Percentiles rank a stretch among this genome's conserved stretches.
These are phyloP conservation scores for Taiwanofungus camphoratus DNA, from an alignment of 1,284 basidiomycete genomes.

Conservation along the genomic window DNA sequence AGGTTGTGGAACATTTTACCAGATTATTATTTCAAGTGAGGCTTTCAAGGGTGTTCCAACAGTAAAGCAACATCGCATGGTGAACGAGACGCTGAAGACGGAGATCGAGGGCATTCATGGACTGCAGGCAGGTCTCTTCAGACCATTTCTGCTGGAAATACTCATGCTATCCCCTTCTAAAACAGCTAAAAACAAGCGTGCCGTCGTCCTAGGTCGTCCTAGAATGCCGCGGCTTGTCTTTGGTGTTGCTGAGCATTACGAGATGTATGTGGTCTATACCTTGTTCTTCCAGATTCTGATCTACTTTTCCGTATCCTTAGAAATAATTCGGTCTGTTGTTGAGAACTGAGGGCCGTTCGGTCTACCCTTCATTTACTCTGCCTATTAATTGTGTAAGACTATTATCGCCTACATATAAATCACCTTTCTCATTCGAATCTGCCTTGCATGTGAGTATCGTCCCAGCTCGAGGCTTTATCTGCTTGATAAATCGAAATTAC, in stretches of 20 bases:
- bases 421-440: too few relatives aligned
- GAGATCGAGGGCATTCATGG: slow-evolving; percentile 94
- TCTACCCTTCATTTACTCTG: too few relatives aligned
- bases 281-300: too few relatives aligned
- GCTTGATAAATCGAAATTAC: too few relatives aligned
- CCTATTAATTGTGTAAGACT: too few relatives aligned
- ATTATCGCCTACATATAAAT: too few relatives aligned
- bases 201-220: background rate
- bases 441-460: too few relatives aligned
- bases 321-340: too few relatives aligned
- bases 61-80: slow-evolving; percentile 92
- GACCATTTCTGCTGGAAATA: background rate
- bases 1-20: slow-evolving; percentile 95
- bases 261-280: too few relatives aligned
- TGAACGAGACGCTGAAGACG: slow-evolving; percentile 83
- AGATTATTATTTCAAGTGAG: slow-evolving; percentile 82
- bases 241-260: background rate
- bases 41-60: slow-evolving; percentile 83
- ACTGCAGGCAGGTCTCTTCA: slow-evolving; percentile 62
- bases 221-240: background rate
- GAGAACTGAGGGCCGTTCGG: too few relatives aligned
- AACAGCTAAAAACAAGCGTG: background rate
- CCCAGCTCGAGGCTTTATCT: too few relatives aligned
- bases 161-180: background rate
- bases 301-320: too few relatives aligned